A percentile compares a stretch with the other conserved stretches of the same genome.
These are phyloP conservation scores for Porphyra umbilicalis DNA, from an alignment of 31 red algal genomes.

Conservation along the genomic window DNA sequence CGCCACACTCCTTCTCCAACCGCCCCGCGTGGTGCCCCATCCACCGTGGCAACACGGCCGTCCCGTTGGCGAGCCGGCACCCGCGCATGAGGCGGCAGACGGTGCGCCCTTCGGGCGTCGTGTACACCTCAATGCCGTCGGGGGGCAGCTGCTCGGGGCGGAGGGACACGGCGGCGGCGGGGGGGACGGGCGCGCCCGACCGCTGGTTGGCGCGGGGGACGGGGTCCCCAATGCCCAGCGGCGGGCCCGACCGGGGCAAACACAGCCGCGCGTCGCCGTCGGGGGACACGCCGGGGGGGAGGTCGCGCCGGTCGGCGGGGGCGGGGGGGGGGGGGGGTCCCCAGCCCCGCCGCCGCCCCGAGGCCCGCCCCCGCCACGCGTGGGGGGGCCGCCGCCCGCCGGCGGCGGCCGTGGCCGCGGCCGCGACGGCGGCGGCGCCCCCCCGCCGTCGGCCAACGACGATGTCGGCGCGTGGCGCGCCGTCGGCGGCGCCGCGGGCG, in stretches of 20 bases:
- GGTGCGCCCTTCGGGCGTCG: slow-evolving; percentile 3
- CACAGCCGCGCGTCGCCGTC: not conserved
- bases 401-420: not conserved
- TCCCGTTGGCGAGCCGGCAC: slow-evolving; percentile 16
- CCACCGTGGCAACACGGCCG: slow-evolving; percentile 31
- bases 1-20: slow-evolving; percentile 6
- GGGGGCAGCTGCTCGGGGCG: not conserved
- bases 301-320: no score
- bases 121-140: slow-evolving; percentile 12
- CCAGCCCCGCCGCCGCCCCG: no score
- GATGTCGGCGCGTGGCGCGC: no score
- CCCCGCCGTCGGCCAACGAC: no score
- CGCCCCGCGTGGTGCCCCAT: slow-evolving; percentile 14
- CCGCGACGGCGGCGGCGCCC: not conserved
- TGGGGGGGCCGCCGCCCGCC: not conserved
- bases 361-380: no score
- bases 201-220: not conserved
- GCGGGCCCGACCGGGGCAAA: not conserved
- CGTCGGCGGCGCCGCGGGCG: no score
- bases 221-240: not conserved
- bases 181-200: not conserved
- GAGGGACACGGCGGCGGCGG: not conserved
- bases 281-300: not conserved
- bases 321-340: no score
- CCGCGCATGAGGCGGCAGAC: slow-evolving; percentile 27